phyloP scores from a whole-genome alignment of 495 filamentous ascomycete species.

The Penicillium ochrochloron region DNA sequence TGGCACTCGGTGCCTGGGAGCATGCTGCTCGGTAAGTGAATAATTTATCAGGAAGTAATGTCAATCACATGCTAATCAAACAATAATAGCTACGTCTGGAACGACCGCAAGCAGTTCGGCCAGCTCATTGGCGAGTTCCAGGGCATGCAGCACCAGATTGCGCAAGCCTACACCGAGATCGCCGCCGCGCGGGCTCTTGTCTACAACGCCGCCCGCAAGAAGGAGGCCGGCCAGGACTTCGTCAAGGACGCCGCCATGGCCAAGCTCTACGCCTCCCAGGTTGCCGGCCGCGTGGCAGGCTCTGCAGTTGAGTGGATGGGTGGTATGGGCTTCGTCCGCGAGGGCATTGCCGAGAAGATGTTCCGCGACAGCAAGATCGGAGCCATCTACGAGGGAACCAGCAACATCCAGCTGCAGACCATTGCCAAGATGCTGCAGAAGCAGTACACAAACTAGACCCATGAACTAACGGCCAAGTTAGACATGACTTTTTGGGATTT shows the following conservation, averaged over 20 bases:
- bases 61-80: conserved; percentile 9
- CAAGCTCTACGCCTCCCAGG: conserved; percentile 92
- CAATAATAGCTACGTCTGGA: conserved; percentile 76
- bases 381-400: conserved; percentile 96
- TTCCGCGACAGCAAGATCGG: conserved; percentile 99
- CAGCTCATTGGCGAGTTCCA: conserved; percentile 93
- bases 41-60: not conserved
- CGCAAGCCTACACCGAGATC: conserved; percentile 94
- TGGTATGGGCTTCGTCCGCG: conserved; percentile 94
- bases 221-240: conserved; percentile 96
- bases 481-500: not conserved
- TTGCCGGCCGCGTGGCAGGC: conserved; percentile 84
- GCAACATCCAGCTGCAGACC: conserved; percentile 83
- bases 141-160: conserved; percentile 98
- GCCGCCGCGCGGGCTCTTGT: conserved; percentile 88
- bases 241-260: conserved; percentile 97
- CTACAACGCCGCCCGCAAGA: conserved; percentile 95
- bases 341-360: conserved; percentile 97
- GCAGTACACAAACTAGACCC: conserved; percentile 66
- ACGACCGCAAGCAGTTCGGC: conserved; percentile 97
- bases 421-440: conserved; percentile 94
- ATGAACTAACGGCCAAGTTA: not conserved
- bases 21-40: conserved; percentile 76
- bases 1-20: conserved; percentile 93
- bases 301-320: conserved; percentile 98